These are phyloP conservation scores for Herpetospermum pedunculosum DNA, from an alignment of 306 rosid species.

Conservation along the genomic window DNA sequence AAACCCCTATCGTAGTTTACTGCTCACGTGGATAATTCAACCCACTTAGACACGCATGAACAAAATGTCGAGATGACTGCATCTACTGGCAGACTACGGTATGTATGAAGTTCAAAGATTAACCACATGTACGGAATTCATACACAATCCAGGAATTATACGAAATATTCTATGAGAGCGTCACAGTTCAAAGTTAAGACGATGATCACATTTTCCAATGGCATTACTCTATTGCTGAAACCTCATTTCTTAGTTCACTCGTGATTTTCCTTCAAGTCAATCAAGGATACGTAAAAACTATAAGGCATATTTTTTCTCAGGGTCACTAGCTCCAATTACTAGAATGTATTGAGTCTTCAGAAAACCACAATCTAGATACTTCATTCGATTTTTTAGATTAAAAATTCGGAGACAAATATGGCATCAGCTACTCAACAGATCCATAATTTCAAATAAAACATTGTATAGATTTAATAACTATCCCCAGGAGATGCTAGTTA, in stretches of 20 bases:
- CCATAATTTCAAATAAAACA: not conserved
- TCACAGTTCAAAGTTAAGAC: not conserved
- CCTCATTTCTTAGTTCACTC: not conserved
- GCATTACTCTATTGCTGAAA: not conserved
- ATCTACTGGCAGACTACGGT: not conserved
- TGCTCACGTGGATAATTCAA: not conserved
- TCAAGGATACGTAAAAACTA: not conserved
- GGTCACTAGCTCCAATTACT: not conserved
- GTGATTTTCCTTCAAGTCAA: not conserved
- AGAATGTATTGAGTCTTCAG: not conserved
- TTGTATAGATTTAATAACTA: not conserved
- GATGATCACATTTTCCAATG: not conserved
- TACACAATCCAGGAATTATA: not conserved
- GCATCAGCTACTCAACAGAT: not conserved
- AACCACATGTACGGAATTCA: not conserved
- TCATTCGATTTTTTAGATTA: not conserved
- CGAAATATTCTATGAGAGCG: not conserved
- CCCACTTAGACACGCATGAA: not conserved
- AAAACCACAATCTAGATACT: not conserved
- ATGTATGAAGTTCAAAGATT: not conserved
- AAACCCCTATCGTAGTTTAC: not conserved
- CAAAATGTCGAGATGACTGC: not conserved
- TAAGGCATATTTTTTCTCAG: not conserved
- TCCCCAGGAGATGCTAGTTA: not conserved
- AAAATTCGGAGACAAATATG: not conserved